Evolutionary conservation across 75 land plant genomes (phyloP), one percentile per base, ranked within the genome.

Genomic region (Adiantum capillusveneris): DNA sequence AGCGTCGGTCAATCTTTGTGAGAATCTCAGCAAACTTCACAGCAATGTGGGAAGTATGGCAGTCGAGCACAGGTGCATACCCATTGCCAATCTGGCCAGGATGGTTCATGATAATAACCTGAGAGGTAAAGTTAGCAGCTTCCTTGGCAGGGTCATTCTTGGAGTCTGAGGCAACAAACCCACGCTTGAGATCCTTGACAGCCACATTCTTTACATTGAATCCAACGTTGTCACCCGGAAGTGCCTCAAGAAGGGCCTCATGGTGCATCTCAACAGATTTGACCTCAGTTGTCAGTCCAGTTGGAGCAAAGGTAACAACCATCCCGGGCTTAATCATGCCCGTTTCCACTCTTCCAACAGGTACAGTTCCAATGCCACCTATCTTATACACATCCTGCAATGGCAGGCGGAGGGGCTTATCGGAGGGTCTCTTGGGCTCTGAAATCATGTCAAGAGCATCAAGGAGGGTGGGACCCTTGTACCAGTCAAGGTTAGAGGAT

Each of bases 401-500:
- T 0, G 77, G 77, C 34, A 74, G 59, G 11, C 77, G 58, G 12
- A 74, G 75, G 20, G 77, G 77, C 76, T 71, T 74, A 59, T 74
- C 77, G 17, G 77, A 12, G 0, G 76, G 76, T 25, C 76, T 62
- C 65, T 73, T 73, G 0, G 82, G 82, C 81, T 76, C 82, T 19
- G 20, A 34, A 37, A 77, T 28, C 64, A 26, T 22, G 66, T 79
- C 82, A 42, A 79, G 71, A 62, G 82, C 76, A 2, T 73, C 76
- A 20, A 73, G 58, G 0, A 73, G 65, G 16, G 76, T 73, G 25
- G 76, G 76, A 22, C 82, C 82, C 82, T 79, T 79, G 82, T 79
- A 79, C 82, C 82, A 79, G 43, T 79, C 80, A 43, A 77, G 80
- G 72, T 77, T 77, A 50, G 67, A 62, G 17, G 77, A 74, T 1